phyloP scores from a whole-genome alignment of 345 rosid species.

The Eucalyptus urophylla region DNA sequence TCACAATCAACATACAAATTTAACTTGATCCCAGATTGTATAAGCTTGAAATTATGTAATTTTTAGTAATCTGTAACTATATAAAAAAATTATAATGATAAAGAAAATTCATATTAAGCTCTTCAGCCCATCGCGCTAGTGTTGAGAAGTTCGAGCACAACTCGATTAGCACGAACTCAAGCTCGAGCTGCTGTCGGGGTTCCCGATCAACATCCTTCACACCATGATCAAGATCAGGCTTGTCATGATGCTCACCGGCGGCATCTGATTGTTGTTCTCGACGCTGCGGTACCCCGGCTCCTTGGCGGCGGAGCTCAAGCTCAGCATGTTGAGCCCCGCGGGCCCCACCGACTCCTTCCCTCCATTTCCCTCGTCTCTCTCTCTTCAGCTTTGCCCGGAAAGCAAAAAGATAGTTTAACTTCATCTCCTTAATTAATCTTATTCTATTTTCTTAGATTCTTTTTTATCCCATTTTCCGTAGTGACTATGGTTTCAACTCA shows the following conservation, averaged over 20 bases:
- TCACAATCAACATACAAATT: background rate
- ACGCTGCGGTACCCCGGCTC: conserved; percentile 6
- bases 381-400: conserved; percentile 18
- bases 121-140: background rate
- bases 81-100: background rate
- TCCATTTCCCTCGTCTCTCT: background rate
- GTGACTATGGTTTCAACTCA: background rate
- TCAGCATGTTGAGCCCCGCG: conserved; percentile 32
- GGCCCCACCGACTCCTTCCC: conserved; percentile 29
- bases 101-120: too few species aligned
- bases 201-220: conserved; percentile 84
- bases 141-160: background rate
- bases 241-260: conserved; percentile 85
- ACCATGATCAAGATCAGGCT: conserved; percentile 88
- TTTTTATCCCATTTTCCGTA: background rate
- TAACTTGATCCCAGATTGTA: fast-evolving
- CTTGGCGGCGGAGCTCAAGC: conserved; percentile 37
- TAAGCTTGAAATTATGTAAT: background rate
- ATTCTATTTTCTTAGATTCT: background rate
- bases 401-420: background rate
- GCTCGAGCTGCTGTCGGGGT: conserved; percentile 87
- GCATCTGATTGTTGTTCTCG: conserved; percentile 41
- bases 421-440: background rate
- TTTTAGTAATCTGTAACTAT: background rate
- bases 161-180: background rate